phyloP scores from a whole-genome alignment of 345 rosid genomes.

The Aquilaria yunnanensis region DNA sequence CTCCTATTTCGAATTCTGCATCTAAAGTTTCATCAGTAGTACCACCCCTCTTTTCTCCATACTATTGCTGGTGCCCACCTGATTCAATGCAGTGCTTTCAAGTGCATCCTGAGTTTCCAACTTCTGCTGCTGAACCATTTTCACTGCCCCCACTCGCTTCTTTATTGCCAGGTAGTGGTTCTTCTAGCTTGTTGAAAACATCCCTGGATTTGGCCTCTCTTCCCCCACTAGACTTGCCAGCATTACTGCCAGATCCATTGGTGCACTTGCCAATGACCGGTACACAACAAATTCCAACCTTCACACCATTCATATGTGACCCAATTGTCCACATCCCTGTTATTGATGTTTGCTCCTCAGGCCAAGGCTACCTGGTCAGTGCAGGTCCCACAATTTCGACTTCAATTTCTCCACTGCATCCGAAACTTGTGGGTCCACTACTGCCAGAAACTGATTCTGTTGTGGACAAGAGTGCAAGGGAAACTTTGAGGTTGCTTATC shows the following conservation, averaged over 20 bases:
- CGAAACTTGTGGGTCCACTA: slow-evolving; percentile 47
- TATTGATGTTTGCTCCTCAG: slow-evolving; percentile 88
- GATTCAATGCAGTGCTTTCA: slow-evolving; percentile 36
- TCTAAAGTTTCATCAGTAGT: slow-evolving; percentile 33
- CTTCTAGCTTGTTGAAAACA: slow-evolving; percentile 44
- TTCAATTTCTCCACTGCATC: slow-evolving; percentile 53
- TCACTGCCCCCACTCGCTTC: slow-evolving; percentile 63
- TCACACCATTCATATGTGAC: slow-evolving; percentile 85
- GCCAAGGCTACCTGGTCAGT: slow-evolving; percentile 90
- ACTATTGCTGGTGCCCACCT: slow-evolving; percentile 90
- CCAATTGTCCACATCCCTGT: slow-evolving; percentile 90
- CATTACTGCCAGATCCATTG: slow-evolving; percentile 55
- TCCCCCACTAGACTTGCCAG: slow-evolving; percentile 46
- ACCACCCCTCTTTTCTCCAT: slow-evolving; percentile 64
- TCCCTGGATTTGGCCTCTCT: slow-evolving; percentile 51
- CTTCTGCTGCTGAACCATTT: slow-evolving; percentile 42
- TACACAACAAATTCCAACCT: slow-evolving; percentile 66
- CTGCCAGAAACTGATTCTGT: slow-evolving; percentile 51
- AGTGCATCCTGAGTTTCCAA: slow-evolving; percentile 28
- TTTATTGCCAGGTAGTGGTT: slow-evolving; percentile 39
- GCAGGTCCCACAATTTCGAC: slow-evolving; percentile 67
- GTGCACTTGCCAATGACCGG: slow-evolving; percentile 43
- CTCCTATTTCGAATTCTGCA: slow-evolving; percentile 24
- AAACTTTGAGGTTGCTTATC: slow-evolving; percentile 76
- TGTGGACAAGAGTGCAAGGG: slow-evolving; percentile 88